Base-by-base conservation (phyloP, 441 rosid genomes). In the Croton setiger region DNA sequence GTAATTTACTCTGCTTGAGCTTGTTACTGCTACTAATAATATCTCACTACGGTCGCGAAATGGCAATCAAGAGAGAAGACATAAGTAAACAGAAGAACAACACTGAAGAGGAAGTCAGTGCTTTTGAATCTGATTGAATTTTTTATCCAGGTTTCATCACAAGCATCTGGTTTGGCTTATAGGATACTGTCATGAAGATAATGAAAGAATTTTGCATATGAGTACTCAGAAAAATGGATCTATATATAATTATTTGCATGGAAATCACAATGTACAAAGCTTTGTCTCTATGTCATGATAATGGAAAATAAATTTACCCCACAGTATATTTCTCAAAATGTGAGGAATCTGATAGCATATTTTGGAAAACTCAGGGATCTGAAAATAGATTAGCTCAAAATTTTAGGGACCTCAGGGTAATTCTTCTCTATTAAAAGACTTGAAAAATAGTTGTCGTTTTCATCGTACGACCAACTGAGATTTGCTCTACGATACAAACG, bases 201-300 rank as follows among this genome's bases (percentile, higher is more conserved):
- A 85, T 37, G 94, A 93, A 71, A 78, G 83, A 57, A 91, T 91
- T 57, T 71, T 91, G 97, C 89, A 15, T 91, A 84, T 62, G 94
- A 93, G n/a, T 78, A 78, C 85, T 86, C 89, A n/a, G 91, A 84
- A 82, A 75, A 88, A 93, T 54, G 97, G 96, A 14, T 83, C 90
- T 18, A 82, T 93, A 2, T 80, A 84, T 58, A 86, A 86, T 70
- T 92, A 88, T 72, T 77, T 93, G 36, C 96, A 91, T 69, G 64
- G 76, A 74, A 75, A 52, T 66, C 79, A 78, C 74, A 84, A 85
- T 56, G 68, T 79, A 5, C n/a, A n/a, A n/a, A n/a, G n/a, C n/a
- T n/a, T n/a, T n/a, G n/a, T n/a, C n/a, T n/a, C n/a, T n/a, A n/a
- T n/a, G n/a, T n/a, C n/a, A n/a, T n/a, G n/a, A n/a, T n/a, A n/a